Evolutionary conservation across 805 yeast genomes (phyloP), one percentile per base, ranked within the genome.

Genomic region (Candida suzukii): DNA sequence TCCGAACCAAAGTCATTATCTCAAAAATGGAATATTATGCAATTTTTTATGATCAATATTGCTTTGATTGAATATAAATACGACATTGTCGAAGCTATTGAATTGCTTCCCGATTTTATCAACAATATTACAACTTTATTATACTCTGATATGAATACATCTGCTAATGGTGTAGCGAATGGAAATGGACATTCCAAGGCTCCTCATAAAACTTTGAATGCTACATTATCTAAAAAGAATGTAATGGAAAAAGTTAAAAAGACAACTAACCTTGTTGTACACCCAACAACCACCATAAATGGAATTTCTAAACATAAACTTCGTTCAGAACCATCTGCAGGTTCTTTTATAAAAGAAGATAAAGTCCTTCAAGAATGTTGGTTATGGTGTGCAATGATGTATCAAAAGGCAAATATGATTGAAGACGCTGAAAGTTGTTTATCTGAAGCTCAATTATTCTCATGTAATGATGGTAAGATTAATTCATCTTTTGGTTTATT

Each of bases 31-130:
- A 78, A 72, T 43, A 71, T 79, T 42, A 54, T 80, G 40, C 85
- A 86, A 54, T 68, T 88, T 56, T 84, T 84, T 50, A 68, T 84
- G 60, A 82, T 95, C 0, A 86, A 83, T 51, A 63, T 88, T 29
- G 78, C 86, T 1, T 64, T 87, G n/a, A 63, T 78, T 40, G 88
- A 83, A 51, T 69, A 76, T 6, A 64, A 74, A 4, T 68, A 73
- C 42, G 91, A 88, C 7, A 60, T 71, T 1, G 65, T 70, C 24
- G 73, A 73, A 34, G 77, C 88, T 0, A 57, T 86, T 44, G 86
- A 80, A 33, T 66, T 70, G 38, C 56, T 88, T n/a, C 74, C 84
- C 2, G 87, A 76, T 35, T 69, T 86, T 10, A 83, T 88, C 49
- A 71, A 67, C 11, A 56, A 82, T 11, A 81, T 72, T 50, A 70